Base-by-base conservation (phyloP, 2,329 filamentous ascomycete genomes). In the Aureobasidium lini region DNA sequence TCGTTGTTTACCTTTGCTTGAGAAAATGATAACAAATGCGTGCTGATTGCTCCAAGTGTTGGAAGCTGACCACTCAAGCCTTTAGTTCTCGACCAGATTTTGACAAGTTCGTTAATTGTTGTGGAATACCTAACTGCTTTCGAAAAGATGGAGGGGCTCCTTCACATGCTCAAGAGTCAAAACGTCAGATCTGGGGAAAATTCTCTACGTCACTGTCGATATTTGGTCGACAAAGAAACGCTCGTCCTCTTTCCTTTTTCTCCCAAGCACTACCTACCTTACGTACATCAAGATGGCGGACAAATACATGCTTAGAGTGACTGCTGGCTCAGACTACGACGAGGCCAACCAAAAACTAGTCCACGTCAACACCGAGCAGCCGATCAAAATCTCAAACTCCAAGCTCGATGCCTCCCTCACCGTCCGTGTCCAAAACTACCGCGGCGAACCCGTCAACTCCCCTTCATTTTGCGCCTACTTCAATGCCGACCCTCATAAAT, bases 241-340 rank as follows among this genome's bases (percentile, higher is more conserved):
- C 29, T 28, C 54, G 16, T 23, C 28, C n/a, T 23, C 48, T 18
- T 6, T n/a, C 31, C 10, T 56, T 16, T 13, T 1, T 32, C 50
- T n/a, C 32, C 11, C 9, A 31, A 28, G n/a, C 16, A 48, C 44
- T 6, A 29, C 15, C 15, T 32, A 28, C 8, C 10, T 28, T 42
- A 15, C 8, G 15, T 1, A 31, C 32, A 32, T 1, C 37, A 48
- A 15, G 42, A 77, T 76, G 85, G 79, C 84, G 16, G 82, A 87
- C 61, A 86, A 89, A 65, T 96, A 94, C 73, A 81, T 89, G 53
- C 81, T 97, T 62, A 84, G 83, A 65, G 86, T 96, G 59, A 95
- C 90, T 0, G 90, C 90, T 1, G 93, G 93, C 2, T 80, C 88
- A 1, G 77, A 78, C 64, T 95, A 96, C 74, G 84, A 92, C 69